Evolutionary conservation across 352 stramenopile genomes (phyloP).

Genomic region (Stramenopiles sp.): DNA sequence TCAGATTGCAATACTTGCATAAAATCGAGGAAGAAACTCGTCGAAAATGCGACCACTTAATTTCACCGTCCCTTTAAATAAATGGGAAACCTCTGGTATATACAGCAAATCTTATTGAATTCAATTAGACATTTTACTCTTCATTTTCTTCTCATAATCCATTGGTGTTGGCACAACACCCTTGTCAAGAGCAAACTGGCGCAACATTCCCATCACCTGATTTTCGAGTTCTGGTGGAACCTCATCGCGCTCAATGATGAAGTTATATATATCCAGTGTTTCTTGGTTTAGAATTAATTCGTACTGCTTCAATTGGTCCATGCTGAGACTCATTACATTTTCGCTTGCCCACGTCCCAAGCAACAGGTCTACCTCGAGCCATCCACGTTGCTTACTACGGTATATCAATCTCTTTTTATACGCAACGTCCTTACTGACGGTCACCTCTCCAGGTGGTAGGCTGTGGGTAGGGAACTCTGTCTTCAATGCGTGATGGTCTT

Average conservation of each 20-base stretch:
- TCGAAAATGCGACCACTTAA: not conserved
- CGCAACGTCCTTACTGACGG: constrained; percentile 15
- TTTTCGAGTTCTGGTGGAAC: constrained; percentile 31
- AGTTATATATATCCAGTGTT: constrained; percentile 95
- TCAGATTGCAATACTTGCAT: not conserved
- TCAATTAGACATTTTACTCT: not conserved
- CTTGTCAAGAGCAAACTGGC: not conserved
- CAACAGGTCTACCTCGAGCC: constrained; percentile 82
- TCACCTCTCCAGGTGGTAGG: not conserved
- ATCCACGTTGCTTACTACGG: constrained; percentile 78
- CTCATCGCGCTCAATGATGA: constrained; percentile 63
- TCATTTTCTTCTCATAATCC: not conserved
- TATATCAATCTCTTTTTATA: constrained; percentile 75
- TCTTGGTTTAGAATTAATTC: constrained; percentile 86
- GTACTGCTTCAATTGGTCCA: constrained; percentile 68
- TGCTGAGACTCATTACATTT: constrained; percentile 55
- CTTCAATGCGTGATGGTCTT: not conserved
- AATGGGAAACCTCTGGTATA: no score
- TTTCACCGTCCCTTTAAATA: no score
- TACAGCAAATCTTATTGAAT: no score
- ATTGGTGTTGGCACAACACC: not conserved
- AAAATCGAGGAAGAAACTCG: not conserved
- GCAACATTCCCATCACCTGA: not conserved
- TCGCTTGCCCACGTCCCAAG: constrained; percentile 74
- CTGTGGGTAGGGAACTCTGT: not conserved